phyloP scores from a whole-genome alignment of 495 filamentous ascomycete genomes.

The Xylaria intraflava region DNA sequence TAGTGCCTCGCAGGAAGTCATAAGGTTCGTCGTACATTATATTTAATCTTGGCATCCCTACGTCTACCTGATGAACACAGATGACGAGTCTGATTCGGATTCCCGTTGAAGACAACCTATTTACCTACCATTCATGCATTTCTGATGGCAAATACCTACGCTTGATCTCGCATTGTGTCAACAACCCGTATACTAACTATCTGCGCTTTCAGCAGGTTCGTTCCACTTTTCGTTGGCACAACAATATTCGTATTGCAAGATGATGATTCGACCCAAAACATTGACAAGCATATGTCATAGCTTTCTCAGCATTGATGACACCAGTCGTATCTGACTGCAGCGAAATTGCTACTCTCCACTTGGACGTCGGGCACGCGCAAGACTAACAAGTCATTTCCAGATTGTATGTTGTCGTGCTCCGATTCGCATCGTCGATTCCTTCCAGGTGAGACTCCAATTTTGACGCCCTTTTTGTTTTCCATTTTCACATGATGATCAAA shows the following conservation, averaged over 20 bases:
- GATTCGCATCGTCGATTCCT: neutral
- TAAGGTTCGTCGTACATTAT: neutral
- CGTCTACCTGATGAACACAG: constrained; percentile 60
- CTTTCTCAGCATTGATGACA: constrained; percentile 59
- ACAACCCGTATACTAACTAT: constrained; percentile 1
- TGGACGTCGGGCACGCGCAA: constrained; percentile 4
- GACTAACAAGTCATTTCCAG: constrained; percentile 18
- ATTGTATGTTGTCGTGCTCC: neutral
- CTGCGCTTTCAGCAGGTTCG: constrained; percentile 3
- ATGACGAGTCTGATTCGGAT: constrained; percentile 87
- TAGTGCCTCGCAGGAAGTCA: neutral
- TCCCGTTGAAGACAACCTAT: constrained; percentile 68
- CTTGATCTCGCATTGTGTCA: constrained; percentile 4
- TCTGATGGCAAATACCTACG: constrained; percentile 38
- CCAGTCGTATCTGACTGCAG: constrained; percentile 38
- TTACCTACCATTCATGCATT: constrained; percentile 78
- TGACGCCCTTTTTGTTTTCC: neutral
- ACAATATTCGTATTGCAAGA: constrained; percentile 21
- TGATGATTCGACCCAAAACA: constrained; percentile 63
- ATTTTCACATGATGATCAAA: constrained; percentile 60
- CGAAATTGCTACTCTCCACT: constrained; percentile 10
- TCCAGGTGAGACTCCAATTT: constrained; percentile 14
- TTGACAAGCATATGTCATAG: constrained; percentile 88
- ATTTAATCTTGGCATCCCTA: neutral
- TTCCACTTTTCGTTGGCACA: constrained; percentile 1